Percentiles rank a stretch among this genome's conserved stretches.
Conservation (phyloP, 192 early-diverging fungal genomes). For the Mortierella alpina region DNA sequence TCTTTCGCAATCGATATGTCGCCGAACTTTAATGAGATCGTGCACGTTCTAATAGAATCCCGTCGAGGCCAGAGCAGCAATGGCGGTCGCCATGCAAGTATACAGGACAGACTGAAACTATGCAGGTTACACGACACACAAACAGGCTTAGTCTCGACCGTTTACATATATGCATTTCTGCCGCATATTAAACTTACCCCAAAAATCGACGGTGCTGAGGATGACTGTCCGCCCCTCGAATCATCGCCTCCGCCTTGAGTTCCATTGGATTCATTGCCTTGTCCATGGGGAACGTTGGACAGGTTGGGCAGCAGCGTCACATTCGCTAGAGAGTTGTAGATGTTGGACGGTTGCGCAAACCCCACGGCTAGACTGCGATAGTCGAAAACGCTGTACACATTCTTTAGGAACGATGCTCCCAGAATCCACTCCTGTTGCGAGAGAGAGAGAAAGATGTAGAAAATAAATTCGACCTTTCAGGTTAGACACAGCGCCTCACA, state of each 20-base stretch:
- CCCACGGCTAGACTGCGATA: conserved; percentile 28
- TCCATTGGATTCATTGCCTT: conserved; percentile 15
- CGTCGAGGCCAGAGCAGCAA: too few relatives aligned
- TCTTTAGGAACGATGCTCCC: conserved; percentile 47
- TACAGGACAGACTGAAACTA: too few relatives aligned
- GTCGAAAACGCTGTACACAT: conserved; percentile 49
- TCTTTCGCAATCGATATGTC: too few relatives aligned
- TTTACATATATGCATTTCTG: too few relatives aligned
- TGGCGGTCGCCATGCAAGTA: too few relatives aligned
- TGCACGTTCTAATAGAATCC: too few relatives aligned
- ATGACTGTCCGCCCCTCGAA: too few relatives aligned
- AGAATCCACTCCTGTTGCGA: conserved; percentile 36
- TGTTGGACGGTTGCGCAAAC: conserved; percentile 44
- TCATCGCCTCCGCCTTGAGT: conserved; percentile 2
- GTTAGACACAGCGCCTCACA: not conserved
- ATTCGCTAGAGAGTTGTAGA: conserved; percentile 45
- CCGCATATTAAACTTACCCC: not conserved
- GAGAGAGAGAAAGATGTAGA: conserved; percentile 1
- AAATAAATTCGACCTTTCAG: conserved; percentile 1
- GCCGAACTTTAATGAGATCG: too few relatives aligned
- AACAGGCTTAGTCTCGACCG: too few relatives aligned
- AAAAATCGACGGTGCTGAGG: too few relatives aligned
- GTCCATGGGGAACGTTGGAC: conserved; percentile 19
- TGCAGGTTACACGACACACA: too few relatives aligned
- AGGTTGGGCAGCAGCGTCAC: conserved; percentile 35